phyloP scores from a whole-genome alignment of 306 rosid genomes.

The Abrus pulchellus region DNA sequence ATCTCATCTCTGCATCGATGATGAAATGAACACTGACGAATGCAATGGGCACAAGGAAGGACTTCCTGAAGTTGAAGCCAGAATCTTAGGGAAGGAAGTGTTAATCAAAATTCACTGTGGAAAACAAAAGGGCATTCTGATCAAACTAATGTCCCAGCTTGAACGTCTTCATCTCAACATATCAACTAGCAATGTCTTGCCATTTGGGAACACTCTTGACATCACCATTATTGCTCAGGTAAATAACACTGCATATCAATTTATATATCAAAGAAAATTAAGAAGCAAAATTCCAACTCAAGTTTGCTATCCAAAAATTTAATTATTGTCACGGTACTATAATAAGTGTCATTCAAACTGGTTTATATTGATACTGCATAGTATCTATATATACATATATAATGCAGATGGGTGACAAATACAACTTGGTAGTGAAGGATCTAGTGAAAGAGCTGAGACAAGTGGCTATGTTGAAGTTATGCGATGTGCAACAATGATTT shows the following conservation, averaged over 20 bases:
- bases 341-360: not conserved
- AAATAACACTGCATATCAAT: not conserved
- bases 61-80: conserved; percentile 37
- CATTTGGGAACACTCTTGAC: conserved; percentile 43
- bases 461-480: conserved; percentile 14
- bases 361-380: not conserved
- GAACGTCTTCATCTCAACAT: conserved; percentile 40
- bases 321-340: too few species aligned
- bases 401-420: conserved; percentile 40
- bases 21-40: conserved; percentile 15
- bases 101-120: conserved; percentile 39
- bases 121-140: conserved; percentile 36
- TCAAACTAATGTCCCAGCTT: conserved; percentile 39
- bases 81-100: conserved; percentile 42
- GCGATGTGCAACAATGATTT: conserved; percentile 19
- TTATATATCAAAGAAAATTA: not conserved
- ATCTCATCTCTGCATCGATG: conserved; percentile 29
- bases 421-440: conserved; percentile 34
- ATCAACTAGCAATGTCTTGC: conserved; percentile 41
- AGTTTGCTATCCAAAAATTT: too few species aligned
- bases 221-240: conserved; percentile 49
- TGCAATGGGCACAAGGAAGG: not conserved
- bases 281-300: not conserved
- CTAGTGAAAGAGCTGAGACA: conserved; percentile 40
- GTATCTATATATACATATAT: not conserved